Evolutionary conservation across 2,329 filamentous ascomycete genomes (phyloP), one percentile per base, ranked within the genome.

Genomic region (Neobulgaria alba): DNA sequence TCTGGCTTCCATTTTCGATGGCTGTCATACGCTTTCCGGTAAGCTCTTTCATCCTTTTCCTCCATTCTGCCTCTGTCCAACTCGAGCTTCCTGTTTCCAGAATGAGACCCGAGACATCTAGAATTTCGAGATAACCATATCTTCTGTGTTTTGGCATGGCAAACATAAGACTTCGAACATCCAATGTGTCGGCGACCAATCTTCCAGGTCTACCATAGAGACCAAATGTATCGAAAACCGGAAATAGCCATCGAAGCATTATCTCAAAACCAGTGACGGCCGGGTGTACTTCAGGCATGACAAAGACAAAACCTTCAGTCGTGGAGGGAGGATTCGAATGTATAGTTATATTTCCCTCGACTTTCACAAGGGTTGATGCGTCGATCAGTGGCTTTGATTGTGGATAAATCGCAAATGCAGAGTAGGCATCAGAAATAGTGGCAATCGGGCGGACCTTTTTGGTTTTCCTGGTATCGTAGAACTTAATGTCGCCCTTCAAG

Each of bases 261-360:
- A 93, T 95, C 62, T 96, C 92, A 53, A 96, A 95, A 0, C 92
- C 92, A 40, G 79, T 85, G 10, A 98, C 84, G 14, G 87, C 89
- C n/a, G 90, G 82, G 56, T 86, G 87, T 1, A 83, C 77, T 61
- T 98, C 92, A 3, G 92, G 92, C 89, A 98, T 95, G 52, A 96
- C 81, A 57, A 98, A 98, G 3, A 98, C 86, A 55, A 95, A 95
- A 0, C 92, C 92, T 60, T 98, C 92, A 0, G 83, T 84, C 2
- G 79, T 78, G 0, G 82, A 81, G 17, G 86, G 79, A 7, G 85
- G 80, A 10, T 79, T 75, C 0, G 82, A 82, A 63, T 95, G 88
- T 29, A 95, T 85, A 0, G 84, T 88, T 46, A 98, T 87, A 48
- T 79, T 78, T 8, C 89, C 92, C 64, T 98, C 92, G 19, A 98